Percentiles rank a stretch among this genome's conserved stretches.
Evolutionary conservation across 257 asterid genomes (phyloP).

Genomic region (Craterostigma plantagineum): DNA sequence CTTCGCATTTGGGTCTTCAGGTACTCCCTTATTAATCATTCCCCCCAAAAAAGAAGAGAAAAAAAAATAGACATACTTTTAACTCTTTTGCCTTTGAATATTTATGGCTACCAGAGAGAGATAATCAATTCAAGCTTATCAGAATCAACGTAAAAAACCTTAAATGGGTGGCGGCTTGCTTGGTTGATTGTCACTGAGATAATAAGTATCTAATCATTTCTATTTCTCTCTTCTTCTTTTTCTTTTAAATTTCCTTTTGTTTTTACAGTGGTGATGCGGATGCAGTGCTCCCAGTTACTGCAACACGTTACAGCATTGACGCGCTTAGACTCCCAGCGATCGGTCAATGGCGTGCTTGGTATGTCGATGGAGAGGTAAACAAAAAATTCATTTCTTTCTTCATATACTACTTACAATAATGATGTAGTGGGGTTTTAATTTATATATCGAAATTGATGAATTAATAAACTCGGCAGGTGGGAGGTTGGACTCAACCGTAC

Average conservation of each 20-base stretch:
- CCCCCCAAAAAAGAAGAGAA: background rate
- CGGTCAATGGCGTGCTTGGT: slow-evolving; percentile 81
- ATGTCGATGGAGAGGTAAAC: slow-evolving; percentile 73
- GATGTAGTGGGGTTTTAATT: too few relatives aligned
- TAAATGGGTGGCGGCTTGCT: too few relatives aligned
- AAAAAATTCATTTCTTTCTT: background rate
- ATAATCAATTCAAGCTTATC: too few relatives aligned
- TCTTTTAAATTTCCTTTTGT: background rate
- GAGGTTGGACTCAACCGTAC: slow-evolving; percentile 88
- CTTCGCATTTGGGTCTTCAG: slow-evolving; percentile 95
- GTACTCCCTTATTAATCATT: slow-evolving; percentile 19
- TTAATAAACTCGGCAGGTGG: slow-evolving; percentile 34
- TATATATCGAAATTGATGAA: too few relatives aligned
- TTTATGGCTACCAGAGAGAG: too few relatives aligned
- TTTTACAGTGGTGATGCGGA: slow-evolving; percentile 75
- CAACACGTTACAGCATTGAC: slow-evolving; percentile 71
- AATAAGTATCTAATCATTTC: background rate
- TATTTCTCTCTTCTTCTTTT: background rate
- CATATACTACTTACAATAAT: too few relatives aligned
- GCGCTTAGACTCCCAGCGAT: slow-evolving; percentile 53
- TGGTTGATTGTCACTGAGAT: background rate
- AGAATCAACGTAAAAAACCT: too few relatives aligned
- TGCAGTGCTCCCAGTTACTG: slow-evolving; percentile 85
- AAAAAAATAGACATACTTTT: background rate
- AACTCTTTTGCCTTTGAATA: background rate